Conservation (phyloP, 2,329 filamentous ascomycete species). For the Podosphaera xanthii region DNA sequence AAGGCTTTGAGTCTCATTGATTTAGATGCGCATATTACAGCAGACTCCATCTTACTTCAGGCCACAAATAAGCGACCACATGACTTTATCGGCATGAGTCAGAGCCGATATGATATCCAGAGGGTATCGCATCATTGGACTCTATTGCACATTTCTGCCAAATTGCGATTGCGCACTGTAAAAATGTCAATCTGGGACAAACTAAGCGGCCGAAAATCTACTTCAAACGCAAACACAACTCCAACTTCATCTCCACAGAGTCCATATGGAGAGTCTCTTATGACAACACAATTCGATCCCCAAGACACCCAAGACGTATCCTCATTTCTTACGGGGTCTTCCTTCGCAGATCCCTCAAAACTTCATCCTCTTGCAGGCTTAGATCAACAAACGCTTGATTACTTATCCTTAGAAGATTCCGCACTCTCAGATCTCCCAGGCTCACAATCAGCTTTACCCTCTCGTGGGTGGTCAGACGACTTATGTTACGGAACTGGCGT, state of each 20-base stretch:
- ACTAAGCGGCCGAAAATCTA: slow-evolving; percentile 17
- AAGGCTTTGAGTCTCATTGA: no score
- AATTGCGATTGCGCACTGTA: neutral
- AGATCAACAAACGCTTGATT: slow-evolving; percentile 83
- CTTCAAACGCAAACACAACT: slow-evolving; percentile 7
- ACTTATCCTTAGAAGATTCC: slow-evolving; percentile 82
- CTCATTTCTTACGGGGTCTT: slow-evolving; percentile 56
- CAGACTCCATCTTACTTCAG: no score
- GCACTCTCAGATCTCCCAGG: slow-evolving; percentile 70
- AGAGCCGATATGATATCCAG: neutral
- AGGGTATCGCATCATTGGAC: no score
- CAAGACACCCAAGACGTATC: slow-evolving; percentile 57
- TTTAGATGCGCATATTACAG: no score
- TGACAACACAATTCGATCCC: slow-evolving; percentile 43
- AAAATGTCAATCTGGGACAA: slow-evolving; percentile 20
- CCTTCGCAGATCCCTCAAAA: slow-evolving; percentile 65
- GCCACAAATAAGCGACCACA: neutral
- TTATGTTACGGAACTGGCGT: slow-evolving; percentile 93
- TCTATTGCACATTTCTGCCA: no score
- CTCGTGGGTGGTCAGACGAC: slow-evolving; percentile 92
- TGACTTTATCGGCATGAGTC: neutral
- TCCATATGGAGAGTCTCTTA: slow-evolving; percentile 20
- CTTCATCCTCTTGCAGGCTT: slow-evolving; percentile 86
- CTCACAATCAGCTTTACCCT: slow-evolving; percentile 69
- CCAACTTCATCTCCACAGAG: slow-evolving; percentile 6